phyloP scores from a whole-genome alignment of 164 flowering plant genomes.

The Kingdonia uniflora region DNA sequence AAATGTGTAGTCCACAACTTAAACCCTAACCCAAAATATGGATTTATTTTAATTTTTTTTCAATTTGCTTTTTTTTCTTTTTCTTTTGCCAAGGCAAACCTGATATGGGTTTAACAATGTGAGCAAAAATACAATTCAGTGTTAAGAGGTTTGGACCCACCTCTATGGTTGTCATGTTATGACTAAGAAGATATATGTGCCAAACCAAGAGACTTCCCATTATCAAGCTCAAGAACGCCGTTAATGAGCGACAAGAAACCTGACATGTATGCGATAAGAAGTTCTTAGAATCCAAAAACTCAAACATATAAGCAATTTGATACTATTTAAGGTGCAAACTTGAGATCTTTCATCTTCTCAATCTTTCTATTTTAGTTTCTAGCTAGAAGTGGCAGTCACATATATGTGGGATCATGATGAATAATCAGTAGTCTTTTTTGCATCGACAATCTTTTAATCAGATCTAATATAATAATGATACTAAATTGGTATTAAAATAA shows the following conservation, averaged over 20 bases:
- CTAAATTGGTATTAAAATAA: too few species aligned
- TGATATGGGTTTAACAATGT: too few species aligned
- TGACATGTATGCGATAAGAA: conserved; percentile 13
- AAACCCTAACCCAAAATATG: too few species aligned
- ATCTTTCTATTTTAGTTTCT: neutral
- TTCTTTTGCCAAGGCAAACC: too few species aligned
- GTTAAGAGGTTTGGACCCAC: conserved; percentile 18
- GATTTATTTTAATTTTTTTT: too few species aligned
- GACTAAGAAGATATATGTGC: conserved; percentile 57
- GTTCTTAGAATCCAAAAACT: neutral
- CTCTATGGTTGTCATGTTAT: conserved; percentile 78
- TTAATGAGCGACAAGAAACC: conserved; percentile 32
- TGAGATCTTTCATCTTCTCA: neutral
- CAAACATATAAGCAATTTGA: neutral
- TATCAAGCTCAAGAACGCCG: conserved; percentile 28
- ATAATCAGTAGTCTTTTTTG: neutral
- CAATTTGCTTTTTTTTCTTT: too few species aligned
- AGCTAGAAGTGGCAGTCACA: neutral
- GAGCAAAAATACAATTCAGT: too few species aligned
- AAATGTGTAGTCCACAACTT: too few species aligned
- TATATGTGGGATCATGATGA: neutral
- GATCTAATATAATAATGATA: too few species aligned
- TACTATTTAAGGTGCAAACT: neutral
- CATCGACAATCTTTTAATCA: neutral
- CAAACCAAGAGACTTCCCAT: conserved; percentile 54